Conservation (phyloP, 176 grass and related monocot species). For the Carex pumila region DNA sequence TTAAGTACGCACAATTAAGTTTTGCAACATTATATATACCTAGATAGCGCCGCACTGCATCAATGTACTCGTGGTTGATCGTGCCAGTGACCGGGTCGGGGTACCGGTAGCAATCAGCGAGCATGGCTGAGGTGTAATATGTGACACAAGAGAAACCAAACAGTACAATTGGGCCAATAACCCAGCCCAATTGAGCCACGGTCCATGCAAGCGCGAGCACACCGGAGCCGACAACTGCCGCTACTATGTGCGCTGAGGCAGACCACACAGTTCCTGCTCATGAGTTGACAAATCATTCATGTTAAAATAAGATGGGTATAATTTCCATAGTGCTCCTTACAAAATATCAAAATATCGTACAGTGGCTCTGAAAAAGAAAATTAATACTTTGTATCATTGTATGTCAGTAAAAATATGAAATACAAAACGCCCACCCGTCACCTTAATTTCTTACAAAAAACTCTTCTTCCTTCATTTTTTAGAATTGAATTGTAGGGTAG, state of each 20-base stretch:
- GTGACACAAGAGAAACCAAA: slow-evolving; percentile 75
- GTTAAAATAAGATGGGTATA: not conserved
- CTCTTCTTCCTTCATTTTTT: too few relatives aligned
- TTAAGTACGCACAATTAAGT: not conserved
- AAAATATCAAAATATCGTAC: not conserved
- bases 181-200: slow-evolving; percentile 87
- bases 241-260: slow-evolving; percentile 78
- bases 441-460: not conserved
- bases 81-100: slow-evolving; percentile 67
- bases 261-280: slow-evolving; percentile 86
- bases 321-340: not conserved
- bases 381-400: not conserved
- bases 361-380: not conserved
- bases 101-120: slow-evolving; percentile 85
- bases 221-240: slow-evolving; percentile 83
- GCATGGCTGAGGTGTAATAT: slow-evolving; percentile 83
- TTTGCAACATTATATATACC: slow-evolving; percentile 21
- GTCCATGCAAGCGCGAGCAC: slow-evolving; percentile 91
- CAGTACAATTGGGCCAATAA: slow-evolving; percentile 55
- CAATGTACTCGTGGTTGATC: slow-evolving; percentile 70
- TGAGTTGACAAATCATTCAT: not conserved
- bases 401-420: not conserved
- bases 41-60: slow-evolving; percentile 77
- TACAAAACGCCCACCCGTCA: not conserved
- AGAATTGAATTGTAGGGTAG: too few relatives aligned